Percentiles rank a stretch among this genome's conserved stretches.
Conservation (phyloP, 1,284 basidiomycete genomes). For the Malassezia arunalokei region DNA sequence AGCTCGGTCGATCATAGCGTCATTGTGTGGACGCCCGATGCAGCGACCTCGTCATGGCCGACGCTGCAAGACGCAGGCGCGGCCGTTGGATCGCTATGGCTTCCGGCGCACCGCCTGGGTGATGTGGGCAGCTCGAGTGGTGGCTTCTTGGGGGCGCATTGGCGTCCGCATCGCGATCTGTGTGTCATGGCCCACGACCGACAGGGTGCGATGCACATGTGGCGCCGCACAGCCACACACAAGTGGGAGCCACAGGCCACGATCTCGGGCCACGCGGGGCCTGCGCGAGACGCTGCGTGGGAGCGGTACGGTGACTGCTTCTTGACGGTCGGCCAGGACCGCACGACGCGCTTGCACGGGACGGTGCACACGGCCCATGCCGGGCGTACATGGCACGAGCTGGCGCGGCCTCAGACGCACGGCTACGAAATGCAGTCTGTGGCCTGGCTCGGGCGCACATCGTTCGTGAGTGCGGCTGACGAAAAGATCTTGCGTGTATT, state of each 20-base stretch:
- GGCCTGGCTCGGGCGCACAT: constrained; percentile 35
- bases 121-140: constrained; percentile 39
- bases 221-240: constrained; percentile 9
- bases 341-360: constrained; percentile 39
- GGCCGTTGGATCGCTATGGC: constrained; percentile 32
- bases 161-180: constrained; percentile 18
- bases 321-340: constrained; percentile 27
- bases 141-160: constrained; percentile 39
- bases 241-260: constrained; percentile 13
- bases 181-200: constrained; percentile 36
- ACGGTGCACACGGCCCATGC: not conserved
- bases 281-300: constrained; percentile 31
- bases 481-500: constrained; percentile 45
- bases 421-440: constrained; percentile 36
- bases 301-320: constrained; percentile 37
- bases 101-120: constrained; percentile 38
- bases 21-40: constrained; percentile 39
- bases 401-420: constrained; percentile 44
- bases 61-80: constrained; percentile 31
- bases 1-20: constrained; percentile 39
- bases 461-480: constrained; percentile 41
- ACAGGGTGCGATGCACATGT: constrained; percentile 38
- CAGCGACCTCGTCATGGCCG: not conserved
- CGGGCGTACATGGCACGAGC: constrained; percentile 32
- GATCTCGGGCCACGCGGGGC: constrained; percentile 31